phyloP scores from a whole-genome alignment of 495 filamentous ascomycete genomes.

The Friedmanniomyces simplex region DNA sequence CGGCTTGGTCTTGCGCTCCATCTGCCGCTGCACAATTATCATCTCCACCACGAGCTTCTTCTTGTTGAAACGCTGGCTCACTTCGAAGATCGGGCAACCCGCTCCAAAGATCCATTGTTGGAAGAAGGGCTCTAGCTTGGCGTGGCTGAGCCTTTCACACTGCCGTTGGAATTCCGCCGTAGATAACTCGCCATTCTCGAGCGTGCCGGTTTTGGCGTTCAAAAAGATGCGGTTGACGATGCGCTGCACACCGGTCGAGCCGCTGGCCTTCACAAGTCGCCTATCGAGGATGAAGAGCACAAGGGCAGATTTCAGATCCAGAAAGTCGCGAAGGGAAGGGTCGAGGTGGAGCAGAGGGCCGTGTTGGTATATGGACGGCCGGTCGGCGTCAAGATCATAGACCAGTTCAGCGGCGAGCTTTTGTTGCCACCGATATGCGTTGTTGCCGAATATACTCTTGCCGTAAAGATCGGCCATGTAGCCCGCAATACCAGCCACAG shows the following conservation, averaged over 20 bases:
- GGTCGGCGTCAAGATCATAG: slow-evolving; percentile 66
- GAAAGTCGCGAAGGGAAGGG: slow-evolving; percentile 71
- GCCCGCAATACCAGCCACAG: slow-evolving; percentile 81
- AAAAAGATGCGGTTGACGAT: slow-evolving; percentile 74
- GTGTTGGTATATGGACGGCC: slow-evolving; percentile 72
- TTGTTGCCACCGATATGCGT: slow-evolving; percentile 84
- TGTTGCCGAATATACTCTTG: slow-evolving; percentile 80
- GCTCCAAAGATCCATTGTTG: slow-evolving; percentile 83
- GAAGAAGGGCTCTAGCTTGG: slow-evolving; percentile 78
- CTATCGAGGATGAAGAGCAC: slow-evolving; percentile 91
- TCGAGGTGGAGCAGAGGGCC: slow-evolving; percentile 72
- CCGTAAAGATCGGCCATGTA: slow-evolving; percentile 91
- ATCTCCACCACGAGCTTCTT: slow-evolving; percentile 94
- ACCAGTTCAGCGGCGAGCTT: slow-evolving; percentile 75
- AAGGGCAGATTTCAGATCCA: slow-evolving; percentile 81
- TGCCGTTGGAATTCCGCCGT: slow-evolving; percentile 63
- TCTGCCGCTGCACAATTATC: slow-evolving; percentile 73
- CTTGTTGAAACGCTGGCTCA: slow-evolving; percentile 89
- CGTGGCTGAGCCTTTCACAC: slow-evolving; percentile 80
- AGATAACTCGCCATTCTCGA: slow-evolving; percentile 60
- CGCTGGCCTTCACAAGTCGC: slow-evolving; percentile 75
- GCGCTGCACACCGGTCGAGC: slow-evolving; percentile 69
- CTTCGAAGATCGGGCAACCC: slow-evolving; percentile 76
- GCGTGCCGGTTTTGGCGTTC: slow-evolving; percentile 66
- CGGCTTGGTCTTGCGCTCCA: slow-evolving; percentile 38